Base-by-base conservation (phyloP, 2,329 filamentous ascomycete genomes). In the Colletotrichum sp. region DNA sequence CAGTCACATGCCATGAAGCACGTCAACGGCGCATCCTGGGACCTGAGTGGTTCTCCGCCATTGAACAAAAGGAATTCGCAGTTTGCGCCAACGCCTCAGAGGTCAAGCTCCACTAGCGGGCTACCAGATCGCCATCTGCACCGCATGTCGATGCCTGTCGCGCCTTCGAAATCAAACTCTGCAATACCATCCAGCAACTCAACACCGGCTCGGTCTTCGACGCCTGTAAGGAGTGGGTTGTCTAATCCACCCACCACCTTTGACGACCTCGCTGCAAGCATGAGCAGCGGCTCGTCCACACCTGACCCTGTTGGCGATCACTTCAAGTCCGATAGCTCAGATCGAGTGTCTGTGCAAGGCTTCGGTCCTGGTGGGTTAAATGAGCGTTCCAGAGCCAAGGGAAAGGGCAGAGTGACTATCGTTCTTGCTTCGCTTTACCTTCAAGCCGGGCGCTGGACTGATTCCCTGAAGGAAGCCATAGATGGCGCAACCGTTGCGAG, bases 341-440 rank as follows among this genome's bases (percentile, higher is more conserved):
- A 92, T 79, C 87, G 87, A 84, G 92, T 91, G 79, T 92, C 87
- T 82, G 94, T 90, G 4, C 91, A 92, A 76, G 95, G 95, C 0
- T 95, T 98, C 81, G 93, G 93, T 0, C 88, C 92, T 2, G 91
- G 92, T 65, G 93, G 94, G 72, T 88, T 94, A 75, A 94, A 93
- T 79, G 95, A 98, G 81, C 90, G 94, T 77, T 94, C 93, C 82
- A 93, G 95, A 77, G 93, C 93, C 79, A 95, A 95, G 83, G 95
- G 95, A 34, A 96, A 94, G 83, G 94, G 94, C 32, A 92, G 96
- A 71, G 90, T 95, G 16, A 92, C 92, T 26, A 93, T 98, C 72
- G 91, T 98, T 10, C 89, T 98, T 79, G 96, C 95, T 2, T 95
- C 94, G 18, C 88, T 98, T 78, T 98, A 96, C 83, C 91, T 99